These are phyloP conservation scores for Fragilariopsis cylindrus DNA, from an alignment of 108 stramenopile species.

Conservation along the genomic window DNA sequence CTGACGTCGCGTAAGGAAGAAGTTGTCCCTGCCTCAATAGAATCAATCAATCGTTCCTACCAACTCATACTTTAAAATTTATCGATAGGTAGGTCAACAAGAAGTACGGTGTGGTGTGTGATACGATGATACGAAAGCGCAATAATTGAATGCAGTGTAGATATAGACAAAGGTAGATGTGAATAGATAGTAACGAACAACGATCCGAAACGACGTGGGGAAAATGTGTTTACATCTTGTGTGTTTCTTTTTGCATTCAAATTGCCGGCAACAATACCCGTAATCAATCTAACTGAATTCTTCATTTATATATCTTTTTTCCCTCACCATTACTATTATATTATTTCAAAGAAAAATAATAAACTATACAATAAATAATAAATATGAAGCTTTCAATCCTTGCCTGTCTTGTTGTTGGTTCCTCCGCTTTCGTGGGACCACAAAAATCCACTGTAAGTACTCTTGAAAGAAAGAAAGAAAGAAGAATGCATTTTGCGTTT, in stretches of 20 bases:
- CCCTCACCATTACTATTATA: neutral
- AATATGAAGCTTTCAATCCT: constrained; percentile 82
- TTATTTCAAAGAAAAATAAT: neutral
- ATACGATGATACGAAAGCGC: no score
- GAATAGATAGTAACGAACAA: no score
- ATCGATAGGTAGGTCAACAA: no score
- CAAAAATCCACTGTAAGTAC: constrained; percentile 46
- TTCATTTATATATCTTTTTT: neutral
- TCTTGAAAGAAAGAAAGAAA: neutral
- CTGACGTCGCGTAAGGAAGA: no score
- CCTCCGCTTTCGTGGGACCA: constrained; percentile 63
- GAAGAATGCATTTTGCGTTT: neutral
- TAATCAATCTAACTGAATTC: neutral
- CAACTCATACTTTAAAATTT: no score
- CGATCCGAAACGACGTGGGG: no score
- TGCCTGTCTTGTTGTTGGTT: constrained; percentile 58
- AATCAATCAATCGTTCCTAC: no score
- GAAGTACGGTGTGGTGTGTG: no score
- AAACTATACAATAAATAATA: constrained; percentile 2
- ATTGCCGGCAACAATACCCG: no score
- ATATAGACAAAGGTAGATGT: no score
- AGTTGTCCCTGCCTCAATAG: no score
- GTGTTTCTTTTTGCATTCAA: neutral
- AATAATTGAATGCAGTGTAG: no score
- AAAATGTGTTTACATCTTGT: neutral